Conservation (phyloP, 2,329 filamentous ascomycete genomes). For the Fusarium ambrosium region DNA sequence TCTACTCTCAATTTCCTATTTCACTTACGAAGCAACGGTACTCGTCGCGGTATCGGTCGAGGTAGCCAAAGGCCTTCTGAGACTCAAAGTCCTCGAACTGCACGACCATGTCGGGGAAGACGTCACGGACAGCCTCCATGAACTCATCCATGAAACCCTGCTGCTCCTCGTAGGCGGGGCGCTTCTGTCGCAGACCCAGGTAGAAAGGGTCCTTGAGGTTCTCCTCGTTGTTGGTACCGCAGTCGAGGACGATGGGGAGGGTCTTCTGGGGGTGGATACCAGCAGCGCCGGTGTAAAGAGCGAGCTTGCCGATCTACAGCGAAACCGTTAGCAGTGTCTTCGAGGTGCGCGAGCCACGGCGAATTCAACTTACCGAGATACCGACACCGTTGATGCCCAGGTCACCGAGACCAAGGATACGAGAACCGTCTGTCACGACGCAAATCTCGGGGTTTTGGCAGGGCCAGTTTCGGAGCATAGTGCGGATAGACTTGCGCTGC, state of each 20-base stretch:
- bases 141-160: slow-evolving; percentile 96
- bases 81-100: slow-evolving; percentile 99
- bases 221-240: slow-evolving; percentile 74
- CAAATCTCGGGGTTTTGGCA: slow-evolving; percentile 92
- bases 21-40: slow-evolving; percentile 84
- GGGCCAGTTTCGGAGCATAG: slow-evolving; percentile 94
- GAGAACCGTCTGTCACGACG: slow-evolving; percentile 95
- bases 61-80: slow-evolving; percentile 88
- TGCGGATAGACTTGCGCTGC: slow-evolving; percentile 89
- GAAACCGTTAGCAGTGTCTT: slow-evolving; percentile 42
- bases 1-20: background rate
- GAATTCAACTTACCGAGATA: slow-evolving; percentile 78
- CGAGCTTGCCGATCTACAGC: slow-evolving; percentile 85
- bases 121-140: slow-evolving; percentile 89
- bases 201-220: slow-evolving; percentile 82
- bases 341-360: background rate
- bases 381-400: slow-evolving; percentile 97
- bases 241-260: slow-evolving; percentile 77
- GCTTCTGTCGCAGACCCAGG: slow-evolving; percentile 88
- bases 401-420: slow-evolving; percentile 92
- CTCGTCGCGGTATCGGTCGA: slow-evolving; percentile 87
- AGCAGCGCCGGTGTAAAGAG: slow-evolving; percentile 94
- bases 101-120: slow-evolving; percentile 76
- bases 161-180: slow-evolving; percentile 82
- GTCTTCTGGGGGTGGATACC: slow-evolving; percentile 93